A percentile compares a stretch with the other conserved stretches of the same genome.
Conservation (phyloP, 257 asterid genomes). For the Catharanthus roseus region DNA sequence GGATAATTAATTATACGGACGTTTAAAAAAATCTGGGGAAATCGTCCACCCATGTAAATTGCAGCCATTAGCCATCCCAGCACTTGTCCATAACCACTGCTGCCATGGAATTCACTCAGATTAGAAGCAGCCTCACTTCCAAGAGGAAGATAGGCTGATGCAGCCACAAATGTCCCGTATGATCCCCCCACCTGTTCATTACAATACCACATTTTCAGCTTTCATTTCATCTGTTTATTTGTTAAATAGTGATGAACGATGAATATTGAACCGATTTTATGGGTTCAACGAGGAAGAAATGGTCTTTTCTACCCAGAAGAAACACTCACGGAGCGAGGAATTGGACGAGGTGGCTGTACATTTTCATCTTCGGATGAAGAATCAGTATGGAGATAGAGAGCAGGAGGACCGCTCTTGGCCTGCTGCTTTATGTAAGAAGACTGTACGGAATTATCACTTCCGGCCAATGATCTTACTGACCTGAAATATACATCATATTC, state of each 20-base stretch:
- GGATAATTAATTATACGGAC: conserved; percentile 44
- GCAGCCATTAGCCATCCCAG: conserved; percentile 59
- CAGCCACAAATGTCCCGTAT: conserved; percentile 43
- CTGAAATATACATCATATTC: conserved; percentile 24
- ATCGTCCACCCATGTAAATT: conserved; percentile 85
- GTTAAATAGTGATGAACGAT: no score
- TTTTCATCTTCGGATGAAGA: conserved; percentile 42
- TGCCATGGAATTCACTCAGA: conserved; percentile 13
- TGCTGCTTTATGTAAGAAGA: conserved; percentile 29
- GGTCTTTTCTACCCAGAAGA: no score
- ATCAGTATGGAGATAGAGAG: conserved; percentile 20
- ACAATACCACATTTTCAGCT: no score
- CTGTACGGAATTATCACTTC: conserved; percentile 33
- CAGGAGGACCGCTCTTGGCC: conserved; percentile 53
- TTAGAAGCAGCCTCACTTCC: conserved; percentile 15
- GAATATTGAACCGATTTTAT: no score
- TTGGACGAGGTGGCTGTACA: conserved; percentile 25
- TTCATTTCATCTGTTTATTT: no score
- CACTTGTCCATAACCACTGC: conserved; percentile 34
- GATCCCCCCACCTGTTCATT: conserved; percentile 6
- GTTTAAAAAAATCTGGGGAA: conserved; percentile 87
- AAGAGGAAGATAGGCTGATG: conserved; percentile 38
- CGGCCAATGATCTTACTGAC: conserved; percentile 58
- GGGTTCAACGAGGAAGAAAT: no score
- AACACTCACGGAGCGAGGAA: conserved; percentile 40